Evolutionary conservation across 1,284 basidiomycete genomes (phyloP).

Genomic region (Lentinus polychrous): DNA sequence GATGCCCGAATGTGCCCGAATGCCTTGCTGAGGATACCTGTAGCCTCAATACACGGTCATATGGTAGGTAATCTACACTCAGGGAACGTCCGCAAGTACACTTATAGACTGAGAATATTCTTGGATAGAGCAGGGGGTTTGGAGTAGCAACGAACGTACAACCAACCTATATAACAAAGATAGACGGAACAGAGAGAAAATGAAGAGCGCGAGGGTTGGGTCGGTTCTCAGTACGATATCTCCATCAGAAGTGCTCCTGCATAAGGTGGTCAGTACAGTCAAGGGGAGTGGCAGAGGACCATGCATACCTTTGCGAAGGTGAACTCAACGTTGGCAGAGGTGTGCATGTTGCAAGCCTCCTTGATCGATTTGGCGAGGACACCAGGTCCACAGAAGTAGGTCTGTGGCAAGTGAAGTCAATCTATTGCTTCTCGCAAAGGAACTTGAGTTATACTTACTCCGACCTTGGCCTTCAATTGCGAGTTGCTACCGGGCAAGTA

Average conservation of each 20-base stretch:
- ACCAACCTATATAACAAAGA: too few species aligned
- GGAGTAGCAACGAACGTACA: too few species aligned
- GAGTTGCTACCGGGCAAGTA: conserved; percentile 74
- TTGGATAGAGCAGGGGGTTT: too few species aligned
- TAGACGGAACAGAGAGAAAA: not conserved
- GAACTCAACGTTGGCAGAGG: conserved; percentile 56
- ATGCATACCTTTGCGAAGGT: conserved; percentile 66
- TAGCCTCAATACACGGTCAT: too few species aligned
- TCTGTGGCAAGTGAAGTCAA: conserved; percentile 32
- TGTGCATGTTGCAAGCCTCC: conserved; percentile 53
- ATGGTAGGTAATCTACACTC: too few species aligned
- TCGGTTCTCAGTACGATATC: not conserved
- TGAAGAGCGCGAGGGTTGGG: not conserved
- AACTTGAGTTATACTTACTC: conserved; percentile 41
- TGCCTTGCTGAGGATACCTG: too few species aligned
- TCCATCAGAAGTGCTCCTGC: conserved; percentile 61
- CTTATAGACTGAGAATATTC: not conserved
- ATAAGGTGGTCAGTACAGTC: not conserved
- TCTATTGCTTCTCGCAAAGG: conserved; percentile 1
- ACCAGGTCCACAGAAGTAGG: conserved; percentile 81
- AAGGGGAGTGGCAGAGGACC: not conserved
- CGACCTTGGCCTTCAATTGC: conserved; percentile 76
- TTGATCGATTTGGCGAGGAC: conserved; percentile 69
- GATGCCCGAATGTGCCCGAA: too few species aligned
- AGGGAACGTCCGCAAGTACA: too few species aligned